These are phyloP conservation scores for Pedinophyceae sp. DNA, from an alignment of 139 green algal species.

Conservation along the genomic window DNA sequence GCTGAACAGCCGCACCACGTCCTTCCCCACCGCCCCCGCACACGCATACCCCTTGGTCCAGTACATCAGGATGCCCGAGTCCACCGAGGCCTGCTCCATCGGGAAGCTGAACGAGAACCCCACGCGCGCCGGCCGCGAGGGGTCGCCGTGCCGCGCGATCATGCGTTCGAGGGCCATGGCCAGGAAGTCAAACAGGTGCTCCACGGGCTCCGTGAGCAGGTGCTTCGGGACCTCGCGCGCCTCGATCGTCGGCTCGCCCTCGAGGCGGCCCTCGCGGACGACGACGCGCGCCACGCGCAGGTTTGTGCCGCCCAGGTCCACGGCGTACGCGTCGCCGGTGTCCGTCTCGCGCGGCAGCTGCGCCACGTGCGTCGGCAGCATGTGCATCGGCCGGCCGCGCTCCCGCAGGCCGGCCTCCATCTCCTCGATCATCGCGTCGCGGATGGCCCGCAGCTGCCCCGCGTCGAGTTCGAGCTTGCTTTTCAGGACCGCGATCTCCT, in stretches of 20 bases:
- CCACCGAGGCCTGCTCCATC: conserved; percentile 54
- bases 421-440: neutral
- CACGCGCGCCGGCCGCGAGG: conserved; percentile 15
- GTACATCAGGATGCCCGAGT: conserved; percentile 51
- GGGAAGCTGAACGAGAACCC: conserved; percentile 90
- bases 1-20: conserved; percentile 27
- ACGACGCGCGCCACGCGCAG: conserved; percentile 39
- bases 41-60: conserved; percentile 76
- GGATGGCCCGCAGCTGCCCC: no score
- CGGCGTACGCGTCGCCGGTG: conserved; percentile 23
- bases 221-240: conserved; percentile 23
- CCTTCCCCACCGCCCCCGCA: conserved; percentile 17
- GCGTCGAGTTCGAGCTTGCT: no score
- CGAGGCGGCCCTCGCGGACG: neutral
- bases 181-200: conserved; percentile 58
- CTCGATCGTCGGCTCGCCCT: neutral
- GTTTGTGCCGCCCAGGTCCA: conserved; percentile 84
- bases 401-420: neutral
- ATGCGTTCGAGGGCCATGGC: conserved; percentile 11
- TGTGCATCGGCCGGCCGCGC: neutral
- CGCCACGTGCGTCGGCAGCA: neutral
- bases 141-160: neutral
- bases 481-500: no score
- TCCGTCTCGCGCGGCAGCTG: neutral
- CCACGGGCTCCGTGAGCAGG: conserved; percentile 22